Conservation (phyloP, 768 basidiomycete species). For the Leccinum pellstonianum region DNA sequence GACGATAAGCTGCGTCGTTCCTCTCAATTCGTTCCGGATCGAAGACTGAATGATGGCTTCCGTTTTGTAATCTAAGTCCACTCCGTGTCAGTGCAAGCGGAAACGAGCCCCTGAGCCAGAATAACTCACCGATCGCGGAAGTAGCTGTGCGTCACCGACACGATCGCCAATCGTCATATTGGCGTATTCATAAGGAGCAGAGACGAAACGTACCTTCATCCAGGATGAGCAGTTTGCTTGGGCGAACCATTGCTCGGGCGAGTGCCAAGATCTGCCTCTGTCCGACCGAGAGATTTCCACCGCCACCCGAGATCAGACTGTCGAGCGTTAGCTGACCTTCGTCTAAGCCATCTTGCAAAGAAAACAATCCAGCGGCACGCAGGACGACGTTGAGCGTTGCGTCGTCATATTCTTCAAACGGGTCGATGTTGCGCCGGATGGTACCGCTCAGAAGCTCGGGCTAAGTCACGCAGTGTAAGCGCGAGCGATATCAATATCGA, state of each 20-base stretch:
- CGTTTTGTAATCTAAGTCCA: slow-evolving; percentile 49
- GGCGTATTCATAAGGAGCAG: background rate
- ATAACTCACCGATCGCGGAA: slow-evolving; percentile 40
- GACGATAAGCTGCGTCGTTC: slow-evolving; percentile 54
- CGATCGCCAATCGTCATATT: background rate
- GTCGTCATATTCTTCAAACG: slow-evolving; percentile 56
- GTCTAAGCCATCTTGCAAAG: slow-evolving; percentile 38
- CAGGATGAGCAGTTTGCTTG: slow-evolving; percentile 55
- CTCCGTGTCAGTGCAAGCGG: background rate
- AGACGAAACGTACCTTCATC: slow-evolving; percentile 44
- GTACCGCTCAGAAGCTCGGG: slow-evolving; percentile 44
- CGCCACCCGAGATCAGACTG: slow-evolving; percentile 43
- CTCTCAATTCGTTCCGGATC: slow-evolving; percentile 45
- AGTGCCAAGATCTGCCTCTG: slow-evolving; percentile 61
- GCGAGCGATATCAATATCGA: background rate
- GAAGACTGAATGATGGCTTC: slow-evolving; percentile 54
- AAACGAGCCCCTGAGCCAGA: background rate
- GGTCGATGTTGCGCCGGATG: slow-evolving; percentile 60
- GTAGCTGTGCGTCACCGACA: slow-evolving; percentile 33
- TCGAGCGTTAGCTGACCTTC: slow-evolving; percentile 44
- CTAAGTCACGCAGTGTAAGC: background rate
- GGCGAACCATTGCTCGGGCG: slow-evolving; percentile 57
- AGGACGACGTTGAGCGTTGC: slow-evolving; percentile 48
- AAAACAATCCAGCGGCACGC: slow-evolving; percentile 46
- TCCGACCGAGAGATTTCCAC: slow-evolving; percentile 52